Evolutionary conservation across 2,329 filamentous ascomycete genomes (phyloP), one percentile per base, ranked within the genome.

Genomic region (Fusarium sacchari): DNA sequence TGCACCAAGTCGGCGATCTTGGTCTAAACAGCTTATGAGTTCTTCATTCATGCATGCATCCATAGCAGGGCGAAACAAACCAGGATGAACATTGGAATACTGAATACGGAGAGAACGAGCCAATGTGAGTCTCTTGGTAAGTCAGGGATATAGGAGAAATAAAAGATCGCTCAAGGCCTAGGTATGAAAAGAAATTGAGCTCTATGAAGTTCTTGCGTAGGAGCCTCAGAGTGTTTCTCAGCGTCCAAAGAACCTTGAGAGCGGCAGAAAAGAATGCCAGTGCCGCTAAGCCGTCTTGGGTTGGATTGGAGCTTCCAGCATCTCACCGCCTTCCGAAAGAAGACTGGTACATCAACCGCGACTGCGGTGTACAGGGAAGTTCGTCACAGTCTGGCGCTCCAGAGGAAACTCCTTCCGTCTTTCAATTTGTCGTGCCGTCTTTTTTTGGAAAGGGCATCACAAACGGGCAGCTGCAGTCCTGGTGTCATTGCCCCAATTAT

Each of bases 1-100:
- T 97, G 94, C 76, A 99, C 94, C 77, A 99, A 88, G 86, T 99
- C 96, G 77, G 95, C 92, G 77, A 99, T 91, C 76, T 96, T 97
- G 47, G 95, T 96, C 96, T 97, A 37, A 58, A 56, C 47, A 64
- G 15, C 55, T 50, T 74, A 64, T 70, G 60, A 71, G 56, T 49
- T 60, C 61, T 59, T 64, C 60, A 63, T 60, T 42, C 44, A 24
- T 36, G n/a, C 44, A 24, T 36, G n/a, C 32, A 40, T 71, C 17
- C 55, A 63, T 63, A 71, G 55, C 63, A 64, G 67, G 47, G 43
- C 49, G 55, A 24, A 24, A 72, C 77, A 57, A 75, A 88, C 87
- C 43, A 88, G 80, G 67, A 88, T 88, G 72, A 88, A 88, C 87
- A 88, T 88, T 72, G 67, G 60, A 42, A 53, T 30, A 49, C 26